phyloP scores from a whole-genome alignment of 305 asterid genomes.

The Vinca major region DNA sequence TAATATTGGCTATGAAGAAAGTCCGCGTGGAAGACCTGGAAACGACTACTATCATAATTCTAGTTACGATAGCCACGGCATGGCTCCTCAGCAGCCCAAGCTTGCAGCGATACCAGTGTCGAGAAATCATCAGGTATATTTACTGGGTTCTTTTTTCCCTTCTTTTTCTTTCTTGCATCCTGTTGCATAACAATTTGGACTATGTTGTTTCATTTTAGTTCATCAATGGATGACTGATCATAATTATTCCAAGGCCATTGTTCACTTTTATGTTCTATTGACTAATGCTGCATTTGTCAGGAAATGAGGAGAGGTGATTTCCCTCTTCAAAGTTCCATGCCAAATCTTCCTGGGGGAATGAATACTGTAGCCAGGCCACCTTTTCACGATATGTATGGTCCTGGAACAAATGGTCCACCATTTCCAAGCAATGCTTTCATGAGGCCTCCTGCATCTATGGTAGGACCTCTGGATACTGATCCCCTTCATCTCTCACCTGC shows the following conservation, averaged over 20 bases:
- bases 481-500: constrained; percentile 50
- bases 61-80: constrained; percentile 40
- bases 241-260: neutral
- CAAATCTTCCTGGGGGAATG: constrained; percentile 48
- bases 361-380: constrained; percentile 40
- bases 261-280: constrained; percentile 8
- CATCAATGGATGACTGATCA: neutral
- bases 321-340: constrained; percentile 44
- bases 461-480: constrained; percentile 70
- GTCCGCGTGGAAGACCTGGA: constrained; percentile 51
- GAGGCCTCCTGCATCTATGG: constrained; percentile 53
- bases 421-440: constrained; percentile 45
- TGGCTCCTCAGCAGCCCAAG: constrained; percentile 60
- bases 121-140: constrained; percentile 65
- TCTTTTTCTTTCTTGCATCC: neutral
- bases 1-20: constrained; percentile 55
- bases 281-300: constrained; percentile 30
- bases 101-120: constrained; percentile 71
- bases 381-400: constrained; percentile 49
- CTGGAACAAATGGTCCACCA: constrained; percentile 45
- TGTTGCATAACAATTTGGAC: neutral
- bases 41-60: constrained; percentile 45
- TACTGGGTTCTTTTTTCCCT: neutral
- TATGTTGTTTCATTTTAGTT: neutral
- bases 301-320: constrained; percentile 61